Evolutionary conservation across 305 asterid species (phyloP).

Genomic region (Fraxinus angustifolia): DNA sequence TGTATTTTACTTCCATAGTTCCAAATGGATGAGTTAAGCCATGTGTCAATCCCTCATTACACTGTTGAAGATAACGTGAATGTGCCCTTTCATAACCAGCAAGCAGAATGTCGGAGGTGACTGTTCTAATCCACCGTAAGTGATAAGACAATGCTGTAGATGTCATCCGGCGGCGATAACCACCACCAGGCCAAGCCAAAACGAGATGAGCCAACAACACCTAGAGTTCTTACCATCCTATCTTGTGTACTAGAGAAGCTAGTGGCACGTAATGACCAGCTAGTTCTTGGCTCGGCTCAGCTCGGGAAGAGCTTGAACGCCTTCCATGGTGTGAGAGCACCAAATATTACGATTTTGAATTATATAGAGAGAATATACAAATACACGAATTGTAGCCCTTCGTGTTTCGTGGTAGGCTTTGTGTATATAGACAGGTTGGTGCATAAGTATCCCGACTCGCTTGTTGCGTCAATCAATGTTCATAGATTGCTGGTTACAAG

Average conservation of each 20-base stretch:
- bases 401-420: constrained; percentile 88
- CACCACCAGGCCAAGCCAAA: constrained; percentile 27
- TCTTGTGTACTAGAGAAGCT: constrained; percentile 68
- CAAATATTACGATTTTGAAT: constrained; percentile 62
- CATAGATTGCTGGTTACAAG: constrained; percentile 69
- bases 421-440: constrained; percentile 75
- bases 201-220: constrained; percentile 39
- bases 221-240: constrained; percentile 59
- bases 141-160: constrained; percentile 26
- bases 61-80: neutral
- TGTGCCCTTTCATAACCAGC: neutral
- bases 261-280: constrained; percentile 60
- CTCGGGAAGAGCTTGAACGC: constrained; percentile 45
- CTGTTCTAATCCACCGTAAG: neutral
- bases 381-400: constrained; percentile 78
- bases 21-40: neutral
- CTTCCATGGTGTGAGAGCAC: constrained; percentile 68
- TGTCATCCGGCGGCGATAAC: constrained; percentile 39
- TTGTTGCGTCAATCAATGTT: constrained; percentile 71
- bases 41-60: constrained; percentile 8
- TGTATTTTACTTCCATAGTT: neutral
- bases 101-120: neutral
- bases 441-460: constrained; percentile 69
- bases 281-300: constrained; percentile 21
- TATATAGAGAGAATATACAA: constrained; percentile 80